Base-by-base conservation (phyloP, 495 filamentous ascomycete species). In the Penicillium verhagenii region DNA sequence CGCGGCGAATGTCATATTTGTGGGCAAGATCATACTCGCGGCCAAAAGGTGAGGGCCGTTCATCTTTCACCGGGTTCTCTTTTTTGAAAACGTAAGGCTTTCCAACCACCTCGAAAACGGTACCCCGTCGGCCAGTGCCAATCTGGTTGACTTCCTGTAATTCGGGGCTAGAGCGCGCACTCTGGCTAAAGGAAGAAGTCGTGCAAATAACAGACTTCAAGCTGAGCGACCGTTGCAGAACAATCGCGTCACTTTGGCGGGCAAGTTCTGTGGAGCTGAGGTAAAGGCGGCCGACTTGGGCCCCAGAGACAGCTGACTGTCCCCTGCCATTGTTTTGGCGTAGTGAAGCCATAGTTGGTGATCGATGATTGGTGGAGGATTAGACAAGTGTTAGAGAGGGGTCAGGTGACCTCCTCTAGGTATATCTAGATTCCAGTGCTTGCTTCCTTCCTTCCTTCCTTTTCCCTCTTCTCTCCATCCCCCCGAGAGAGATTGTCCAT, bases 81-180 rank as follows among this genome's bases (percentile, higher is more conserved):
- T 53, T 53, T n/a, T 58, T 58, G 5, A 54, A 6, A 10, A 28
- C 56, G 4, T 16, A 21, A 0, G 44, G 6, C 19, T 38, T 35
- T 23, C 57, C 57, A 23, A 59, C 47, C 11, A n/a, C 10, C 28
- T 59, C 57, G n/a, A 59, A 59, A n/a, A 59, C 20, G 5, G 20
- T 42, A 13, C 57, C 52, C 33, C 55, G 52, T 14, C 54, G 47
- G 21, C 57, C 52, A 33, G 1, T 39, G 11, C 57, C 57, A 11
- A 59, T 59, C 25, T 59, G 47, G 20, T 59, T 59, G 18, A 59
- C 29, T 4, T 28, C 6, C 6, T 59, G 57, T 18, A 59, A 19
- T 7, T 55, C 8, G 9, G 57, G 52, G 18, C 25, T 39, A 47
- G 16, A 25, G n/a, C 47, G 25, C 7, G 47, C 52, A 16, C 1